phyloP scores from a whole-genome alignment of 1,139 yeast species.

The Pichia sp. region DNA sequence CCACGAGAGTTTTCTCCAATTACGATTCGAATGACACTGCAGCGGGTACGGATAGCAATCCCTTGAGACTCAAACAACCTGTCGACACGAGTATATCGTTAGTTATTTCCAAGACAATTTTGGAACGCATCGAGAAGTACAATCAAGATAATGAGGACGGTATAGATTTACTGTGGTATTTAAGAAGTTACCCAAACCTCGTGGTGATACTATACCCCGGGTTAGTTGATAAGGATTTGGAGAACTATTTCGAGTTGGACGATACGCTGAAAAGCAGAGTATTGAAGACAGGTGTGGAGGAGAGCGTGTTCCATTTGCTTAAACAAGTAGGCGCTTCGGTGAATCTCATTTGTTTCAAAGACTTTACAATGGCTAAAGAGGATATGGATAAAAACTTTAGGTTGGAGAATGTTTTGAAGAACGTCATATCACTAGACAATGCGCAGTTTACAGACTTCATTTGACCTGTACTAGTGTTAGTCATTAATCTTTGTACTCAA shows the following conservation, averaged over 20 bases:
- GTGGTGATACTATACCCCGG: constrained; percentile 28
- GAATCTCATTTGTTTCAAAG: constrained; percentile 28
- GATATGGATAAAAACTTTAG: constrained; percentile 19
- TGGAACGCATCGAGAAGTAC: constrained; percentile 6
- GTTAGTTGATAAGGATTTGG: constrained; percentile 18
- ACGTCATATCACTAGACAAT: constrained; percentile 16
- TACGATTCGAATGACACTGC: not conserved
- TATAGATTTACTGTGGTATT: constrained; percentile 11
- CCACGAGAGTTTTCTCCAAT: not conserved
- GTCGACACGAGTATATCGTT: constrained; percentile 12
- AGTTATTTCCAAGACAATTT: constrained; percentile 14
- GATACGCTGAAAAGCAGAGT: constrained; percentile 25
- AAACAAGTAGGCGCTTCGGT: constrained; percentile 32
- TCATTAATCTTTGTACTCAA: no score
- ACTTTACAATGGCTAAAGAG: constrained; percentile 18
- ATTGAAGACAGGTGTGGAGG: constrained; percentile 31
- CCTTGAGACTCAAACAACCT: constrained; percentile 4
- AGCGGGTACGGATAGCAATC: constrained; percentile 5
- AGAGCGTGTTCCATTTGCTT: constrained; percentile 37
- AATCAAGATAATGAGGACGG: constrained; percentile 11
- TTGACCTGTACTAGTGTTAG: no score
- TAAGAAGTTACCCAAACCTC: constrained; percentile 17
- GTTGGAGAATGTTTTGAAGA: constrained; percentile 21
- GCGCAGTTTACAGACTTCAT: constrained; percentile 8
- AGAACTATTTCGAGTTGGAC: constrained; percentile 21